Conservation (phyloP, 2,329 filamentous ascomycete species). For the Pseudomassariella vexata region DNA sequence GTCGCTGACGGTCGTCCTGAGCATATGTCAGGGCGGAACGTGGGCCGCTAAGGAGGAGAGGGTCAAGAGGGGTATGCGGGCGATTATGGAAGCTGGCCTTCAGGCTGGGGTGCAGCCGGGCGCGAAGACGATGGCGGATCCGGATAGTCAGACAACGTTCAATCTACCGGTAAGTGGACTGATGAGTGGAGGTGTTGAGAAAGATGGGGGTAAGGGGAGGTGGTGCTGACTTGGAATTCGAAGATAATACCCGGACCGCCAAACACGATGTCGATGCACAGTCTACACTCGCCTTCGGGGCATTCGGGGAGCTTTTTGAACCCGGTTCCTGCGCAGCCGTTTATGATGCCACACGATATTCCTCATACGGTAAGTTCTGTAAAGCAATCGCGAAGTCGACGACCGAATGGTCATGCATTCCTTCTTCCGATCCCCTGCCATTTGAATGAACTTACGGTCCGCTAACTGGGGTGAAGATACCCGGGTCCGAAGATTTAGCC, state of each 20-base stretch:
- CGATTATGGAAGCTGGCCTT: slow-evolving; percentile 38
- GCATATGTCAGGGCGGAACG: slow-evolving; percentile 34
- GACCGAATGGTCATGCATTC: neutral
- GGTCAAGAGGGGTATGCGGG: slow-evolving; percentile 33
- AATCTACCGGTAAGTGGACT: slow-evolving; percentile 21
- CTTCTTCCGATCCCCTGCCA: no score
- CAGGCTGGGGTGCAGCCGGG: no score
- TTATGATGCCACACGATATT: slow-evolving; percentile 17
- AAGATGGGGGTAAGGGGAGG: no score
- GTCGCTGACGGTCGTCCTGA: slow-evolving; percentile 40
- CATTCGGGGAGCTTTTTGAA: slow-evolving; percentile 17
- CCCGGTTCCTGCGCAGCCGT: slow-evolving; percentile 16
- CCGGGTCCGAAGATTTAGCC: slow-evolving; percentile 21
- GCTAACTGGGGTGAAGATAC: slow-evolving; percentile 10
- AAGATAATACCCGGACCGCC: slow-evolving; percentile 14
- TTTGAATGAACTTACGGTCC: no score
- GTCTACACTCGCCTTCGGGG: slow-evolving; percentile 12
- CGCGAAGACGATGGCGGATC: no score
- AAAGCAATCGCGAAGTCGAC: neutral
- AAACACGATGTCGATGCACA: slow-evolving; percentile 13
- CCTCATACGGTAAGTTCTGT: slow-evolving; percentile 16
- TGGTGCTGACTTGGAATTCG: slow-evolving; percentile 6
- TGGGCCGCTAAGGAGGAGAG: slow-evolving; percentile 35
- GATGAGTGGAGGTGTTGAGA: no score
- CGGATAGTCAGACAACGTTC: no score